Evolutionary conservation across 371 early-diverging fungal genomes (phyloP), one percentile per base, ranked within the genome.

Genomic region (Mortierella sp.): DNA sequence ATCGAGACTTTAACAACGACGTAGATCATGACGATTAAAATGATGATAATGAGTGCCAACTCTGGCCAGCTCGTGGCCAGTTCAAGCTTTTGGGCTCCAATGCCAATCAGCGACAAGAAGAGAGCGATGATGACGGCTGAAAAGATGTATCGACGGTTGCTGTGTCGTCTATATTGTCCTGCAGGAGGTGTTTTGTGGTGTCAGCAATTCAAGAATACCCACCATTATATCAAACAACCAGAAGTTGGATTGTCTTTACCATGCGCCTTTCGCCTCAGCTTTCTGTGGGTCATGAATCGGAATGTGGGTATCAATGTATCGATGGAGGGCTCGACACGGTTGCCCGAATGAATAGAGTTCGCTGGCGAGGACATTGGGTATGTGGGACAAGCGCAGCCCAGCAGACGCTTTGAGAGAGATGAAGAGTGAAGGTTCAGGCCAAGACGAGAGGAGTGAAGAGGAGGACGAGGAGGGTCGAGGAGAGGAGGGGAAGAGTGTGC

Each of bases 1-100:
- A 76, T 76, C 19, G 80, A 71, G 49, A 80, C 76, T 58, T 80
- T 72, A 50, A 67, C 74, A 6, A 73, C 74, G 26, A 73, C 14
- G 43, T 73, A 73, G 53, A 67, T 54, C 74, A 73, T 68, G 46
- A 59, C 31, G 30, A 73, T 8, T 31, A 73, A 47, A 2, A 73
- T 27, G 28, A 61, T 18, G 45, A 68, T 58, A 6, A 64, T 39
- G 18, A 73, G 42, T 2, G 53, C 59, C 12, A 73, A 61, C 21
- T 73, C 63, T 26, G 68, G 68, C 74, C 74, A 73, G 27, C 42
- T 47, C 2, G 57, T 51, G 8, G 74, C 68, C 24, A 68, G 55
- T 14, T 73, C 74, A 18, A 73, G 61, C 38, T 61, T 54, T 38
- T 73, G 74, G 0, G 74, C 68, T 1, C 74, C 74, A 52, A 73